phyloP scores from a whole-genome alignment of 1,139 yeast species.

The Taphrina deformans region DNA sequence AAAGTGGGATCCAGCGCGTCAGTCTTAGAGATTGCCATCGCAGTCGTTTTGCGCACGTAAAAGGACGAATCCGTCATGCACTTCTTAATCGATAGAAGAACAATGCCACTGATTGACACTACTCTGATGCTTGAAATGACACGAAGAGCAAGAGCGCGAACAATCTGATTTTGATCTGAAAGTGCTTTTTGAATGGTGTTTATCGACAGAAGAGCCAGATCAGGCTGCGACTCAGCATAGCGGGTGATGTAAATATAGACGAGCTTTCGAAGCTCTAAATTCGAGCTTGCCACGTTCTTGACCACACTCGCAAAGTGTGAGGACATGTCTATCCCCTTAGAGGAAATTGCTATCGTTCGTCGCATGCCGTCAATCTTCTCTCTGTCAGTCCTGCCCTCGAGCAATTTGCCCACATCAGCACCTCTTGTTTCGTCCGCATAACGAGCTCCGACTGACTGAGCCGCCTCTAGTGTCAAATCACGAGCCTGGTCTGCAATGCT shows the following conservation, averaged over 20 bases:
- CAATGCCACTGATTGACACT: constrained; percentile 75
- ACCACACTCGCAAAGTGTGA: constrained; percentile 83
- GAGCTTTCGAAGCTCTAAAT: constrained; percentile 67
- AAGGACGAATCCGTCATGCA: constrained; percentile 72
- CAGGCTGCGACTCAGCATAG: constrained; percentile 84
- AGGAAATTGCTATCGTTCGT: constrained; percentile 6
- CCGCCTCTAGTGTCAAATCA: constrained; percentile 28
- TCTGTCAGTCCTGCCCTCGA: constrained; percentile 27
- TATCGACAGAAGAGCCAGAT: constrained; percentile 79
- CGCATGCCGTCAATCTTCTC: constrained; percentile 33
- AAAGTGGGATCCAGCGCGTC: constrained; percentile 51
- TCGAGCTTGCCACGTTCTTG: constrained; percentile 76
- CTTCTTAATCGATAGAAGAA: constrained; percentile 69
- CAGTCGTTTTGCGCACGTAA: constrained; percentile 75
- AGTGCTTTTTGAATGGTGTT: constrained; percentile 87
- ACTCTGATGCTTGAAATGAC: constrained; percentile 79
- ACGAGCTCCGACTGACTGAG: constrained; percentile 31
- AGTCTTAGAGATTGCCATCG: constrained; percentile 71
- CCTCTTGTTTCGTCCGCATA: constrained; percentile 22
- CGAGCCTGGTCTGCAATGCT: constrained; percentile 32
- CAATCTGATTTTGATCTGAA: constrained; percentile 65
- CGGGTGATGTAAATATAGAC: constrained; percentile 75
- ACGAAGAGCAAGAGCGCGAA: constrained; percentile 72
- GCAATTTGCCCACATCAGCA: constrained; percentile 8
- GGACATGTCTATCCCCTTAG: constrained; percentile 57